Conservation (phyloP, 805 yeast genomes). For the Clavispora vitiphila region DNA sequence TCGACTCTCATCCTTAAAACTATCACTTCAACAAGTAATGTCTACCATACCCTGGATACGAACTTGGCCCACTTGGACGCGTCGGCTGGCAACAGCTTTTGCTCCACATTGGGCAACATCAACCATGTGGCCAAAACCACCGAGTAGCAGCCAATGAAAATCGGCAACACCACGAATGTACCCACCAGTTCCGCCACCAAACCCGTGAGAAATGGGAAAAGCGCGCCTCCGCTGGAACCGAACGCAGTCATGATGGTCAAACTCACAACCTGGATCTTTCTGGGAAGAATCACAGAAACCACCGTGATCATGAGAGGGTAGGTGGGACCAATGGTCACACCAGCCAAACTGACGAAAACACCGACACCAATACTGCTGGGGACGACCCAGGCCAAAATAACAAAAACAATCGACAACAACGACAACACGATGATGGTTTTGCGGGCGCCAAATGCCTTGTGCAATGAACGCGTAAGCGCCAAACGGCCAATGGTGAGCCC, state of each 20-base stretch:
- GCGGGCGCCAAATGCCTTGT: conserved; percentile 15
- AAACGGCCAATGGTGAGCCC: conserved; percentile 21
- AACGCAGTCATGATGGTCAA: conserved; percentile 22
- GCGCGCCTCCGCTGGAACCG: conserved; percentile 22
- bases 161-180: conserved; percentile 20
- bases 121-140: conserved; percentile 17
- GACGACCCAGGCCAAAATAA: conserved; percentile 15
- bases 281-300: conserved; percentile 17
- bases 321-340: conserved; percentile 18
- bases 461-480: conserved; percentile 14
- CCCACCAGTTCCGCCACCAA: conserved; percentile 19
- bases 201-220: conserved; percentile 20
- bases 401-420: conserved; percentile 9
- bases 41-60: background rate
- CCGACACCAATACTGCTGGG: conserved; percentile 12
- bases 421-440: conserved; percentile 11
- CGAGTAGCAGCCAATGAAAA: conserved; percentile 15
- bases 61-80: background rate
- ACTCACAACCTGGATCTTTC: conserved; percentile 21
- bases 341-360: conserved; percentile 16
- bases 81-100: conserved; percentile 2
- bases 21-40: background rate
- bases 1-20: too few species aligned
- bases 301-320: conserved; percentile 21
- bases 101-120: conserved; percentile 13